phyloP scores from a whole-genome alignment of 2,329 filamentous ascomycete genomes.

The Stagonosporopsis rhizophila region DNA sequence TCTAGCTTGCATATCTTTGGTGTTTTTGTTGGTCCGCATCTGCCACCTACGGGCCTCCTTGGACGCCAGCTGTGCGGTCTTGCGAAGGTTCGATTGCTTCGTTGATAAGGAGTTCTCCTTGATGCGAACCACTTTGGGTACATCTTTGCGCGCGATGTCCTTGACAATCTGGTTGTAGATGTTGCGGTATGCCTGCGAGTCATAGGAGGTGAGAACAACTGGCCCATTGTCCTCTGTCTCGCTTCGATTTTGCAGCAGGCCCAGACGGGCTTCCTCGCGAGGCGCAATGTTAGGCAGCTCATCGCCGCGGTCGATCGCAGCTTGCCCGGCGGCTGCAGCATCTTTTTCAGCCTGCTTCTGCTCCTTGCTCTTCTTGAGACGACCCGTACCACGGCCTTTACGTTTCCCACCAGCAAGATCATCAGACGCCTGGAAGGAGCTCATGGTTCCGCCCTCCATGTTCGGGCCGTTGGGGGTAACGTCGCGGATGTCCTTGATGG shows the following conservation, averaged over 20 bases:
- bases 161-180: constrained; percentile 98
- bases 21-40: constrained; percentile 95
- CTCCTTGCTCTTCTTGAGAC: constrained; percentile 87
- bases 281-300: constrained; percentile 69
- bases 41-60: constrained; percentile 99
- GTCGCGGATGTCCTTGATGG: constrained; percentile 73
- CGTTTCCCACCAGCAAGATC: constrained; percentile 58
- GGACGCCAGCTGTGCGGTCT: constrained; percentile 94
- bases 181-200: constrained; percentile 92
- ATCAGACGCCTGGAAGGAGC: constrained; percentile 77
- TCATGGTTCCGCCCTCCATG: constrained; percentile 83
- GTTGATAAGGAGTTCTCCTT: constrained; percentile 85
- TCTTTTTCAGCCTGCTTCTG: constrained; percentile 74
- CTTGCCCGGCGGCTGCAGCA: constrained; percentile 86
- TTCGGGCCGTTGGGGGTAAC: constrained; percentile 78
- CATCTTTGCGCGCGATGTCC: constrained; percentile 90
- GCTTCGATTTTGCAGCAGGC: constrained; percentile 51
- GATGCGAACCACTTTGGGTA: constrained; percentile 89
- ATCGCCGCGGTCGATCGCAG: constrained; percentile 79
- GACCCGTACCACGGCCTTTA: constrained; percentile 62
- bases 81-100: constrained; percentile 94
- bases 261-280: constrained; percentile 62
- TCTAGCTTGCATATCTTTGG: constrained; percentile 94
- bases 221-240: constrained; percentile 59
- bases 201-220: constrained; percentile 62